Conservation (phyloP, 345 rosid species). For the Hibiscus mutabilis region DNA sequence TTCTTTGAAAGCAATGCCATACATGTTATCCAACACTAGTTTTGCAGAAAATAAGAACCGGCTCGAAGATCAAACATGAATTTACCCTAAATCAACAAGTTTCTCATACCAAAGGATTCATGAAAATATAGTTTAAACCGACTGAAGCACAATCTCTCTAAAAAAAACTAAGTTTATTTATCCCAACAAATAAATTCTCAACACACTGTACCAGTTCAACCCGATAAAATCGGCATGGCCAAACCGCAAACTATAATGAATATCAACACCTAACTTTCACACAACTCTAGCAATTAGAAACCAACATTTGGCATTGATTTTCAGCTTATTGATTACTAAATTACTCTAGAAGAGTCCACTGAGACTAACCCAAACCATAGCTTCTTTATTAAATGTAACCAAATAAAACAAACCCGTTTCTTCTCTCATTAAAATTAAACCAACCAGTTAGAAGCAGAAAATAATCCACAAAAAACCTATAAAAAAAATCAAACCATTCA, state of each 20-base stretch:
- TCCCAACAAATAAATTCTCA: neutral
- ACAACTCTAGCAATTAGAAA: neutral
- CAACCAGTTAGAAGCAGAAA: neutral
- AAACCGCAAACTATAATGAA: neutral
- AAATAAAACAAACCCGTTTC: conserved; percentile 1
- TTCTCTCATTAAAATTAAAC: neutral
- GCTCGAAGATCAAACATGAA: neutral
- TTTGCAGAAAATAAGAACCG: neutral
- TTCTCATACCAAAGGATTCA: neutral
- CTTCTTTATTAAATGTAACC: conserved; percentile 4
- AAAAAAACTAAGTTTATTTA: neutral
- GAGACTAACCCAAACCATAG: neutral
- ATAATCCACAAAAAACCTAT: neutral
- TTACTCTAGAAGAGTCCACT: neutral
- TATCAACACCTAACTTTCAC: neutral
- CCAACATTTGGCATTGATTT: neutral
- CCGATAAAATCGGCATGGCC: neutral
- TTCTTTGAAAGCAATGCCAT: neutral
- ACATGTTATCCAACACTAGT: neutral
- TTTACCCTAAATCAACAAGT: neutral
- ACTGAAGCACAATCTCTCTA: neutral
- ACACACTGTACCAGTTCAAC: neutral
- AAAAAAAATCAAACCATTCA: neutral
- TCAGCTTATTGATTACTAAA: neutral
- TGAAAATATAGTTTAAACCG: neutral